phyloP scores from a whole-genome alignment of 441 rosid genomes.

The Cnidoscolus chayamansa region DNA sequence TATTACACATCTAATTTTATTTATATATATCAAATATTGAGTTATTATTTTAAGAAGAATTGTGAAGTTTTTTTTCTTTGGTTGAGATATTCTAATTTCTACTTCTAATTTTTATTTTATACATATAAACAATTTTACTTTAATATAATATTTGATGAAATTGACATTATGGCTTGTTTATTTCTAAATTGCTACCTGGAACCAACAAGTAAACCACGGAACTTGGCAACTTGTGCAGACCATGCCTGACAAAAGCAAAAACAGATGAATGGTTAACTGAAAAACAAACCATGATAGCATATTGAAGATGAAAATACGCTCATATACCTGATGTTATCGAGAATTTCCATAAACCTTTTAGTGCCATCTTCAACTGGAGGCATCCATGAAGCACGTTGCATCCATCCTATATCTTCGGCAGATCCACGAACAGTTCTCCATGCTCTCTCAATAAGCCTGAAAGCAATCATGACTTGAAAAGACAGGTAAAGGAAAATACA shows the following conservation, averaged over 20 bases:
- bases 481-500: background rate
- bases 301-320: slow-evolving; percentile 26
- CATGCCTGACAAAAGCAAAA: slow-evolving; percentile 60
- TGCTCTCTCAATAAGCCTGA: slow-evolving; percentile 81
- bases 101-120: too few relatives aligned
- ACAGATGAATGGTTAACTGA: slow-evolving; percentile 25
- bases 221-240: slow-evolving; percentile 79
- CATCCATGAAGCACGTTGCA: slow-evolving; percentile 62
- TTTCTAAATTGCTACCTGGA: slow-evolving; percentile 53
- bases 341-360: slow-evolving; percentile 61
- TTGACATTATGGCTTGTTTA: too few relatives aligned
- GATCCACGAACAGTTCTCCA: slow-evolving; percentile 90
- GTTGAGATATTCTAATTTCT: too few relatives aligned
- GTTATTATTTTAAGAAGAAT: too few relatives aligned
- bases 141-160: too few relatives aligned
- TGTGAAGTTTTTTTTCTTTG: too few relatives aligned
- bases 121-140: too few relatives aligned
- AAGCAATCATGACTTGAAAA: slow-evolving; percentile 15
- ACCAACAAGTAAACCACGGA: slow-evolving; percentile 82
- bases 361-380: slow-evolving; percentile 92
- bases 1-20: too few relatives aligned
- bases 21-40: too few relatives aligned
- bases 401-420: slow-evolving; percentile 95
- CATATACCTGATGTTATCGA: slow-evolving; percentile 70
- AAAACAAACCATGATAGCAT: background rate